Evolutionary conservation across 371 early-diverging fungal species (phyloP), one percentile per base, ranked within the genome.

Genomic region (Actinomucor elegans): DNA sequence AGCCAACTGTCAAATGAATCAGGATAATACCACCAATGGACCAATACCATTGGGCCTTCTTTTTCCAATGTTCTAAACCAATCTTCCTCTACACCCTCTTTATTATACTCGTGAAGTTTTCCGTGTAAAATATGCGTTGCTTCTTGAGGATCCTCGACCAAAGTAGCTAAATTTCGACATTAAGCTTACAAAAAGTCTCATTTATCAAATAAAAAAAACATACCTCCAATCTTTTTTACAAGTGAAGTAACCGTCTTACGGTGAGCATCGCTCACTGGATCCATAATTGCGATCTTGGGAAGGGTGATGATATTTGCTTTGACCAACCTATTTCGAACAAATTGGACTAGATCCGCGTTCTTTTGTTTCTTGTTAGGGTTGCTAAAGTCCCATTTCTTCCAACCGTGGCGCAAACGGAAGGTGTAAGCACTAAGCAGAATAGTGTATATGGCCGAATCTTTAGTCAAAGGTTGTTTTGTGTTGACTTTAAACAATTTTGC

Each of bases 21-120:
- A 4, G 93, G 93, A 55, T 86, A 84, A 61, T 88, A 89, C 86
- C 89, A 87, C 84, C 89, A 87, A 63, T 93, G 93, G 1, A 93
- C 78, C 5, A 88, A 68, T 5, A 85, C 89, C 33, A 73, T 76
- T n/a, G 74, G 78, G 28, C 78, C 82, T 42, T 75, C 71, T 57
- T 84, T 87, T 48, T 86, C 87, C 34, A 92, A 61, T 20, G 87
- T 84, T 24, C 93, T 83, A 66, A 86, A 87, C 87, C 86, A 89
- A 42, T 82, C 87, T 50, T 83, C 83, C 46, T 83, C 85, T 4
- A 55, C 65, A 4, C 54, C 42, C n/a, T 73, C 59, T 5, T 48
- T 43, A 29, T 68, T 72, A 27, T 67, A 72, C 29, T 59, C 49
- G 36, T 80, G 80, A 15, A 64, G 51, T 40, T 62, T 55, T n/a